phyloP scores from a whole-genome alignment of 2,329 filamentous ascomycete genomes.

The Polytolypa hystricis region DNA sequence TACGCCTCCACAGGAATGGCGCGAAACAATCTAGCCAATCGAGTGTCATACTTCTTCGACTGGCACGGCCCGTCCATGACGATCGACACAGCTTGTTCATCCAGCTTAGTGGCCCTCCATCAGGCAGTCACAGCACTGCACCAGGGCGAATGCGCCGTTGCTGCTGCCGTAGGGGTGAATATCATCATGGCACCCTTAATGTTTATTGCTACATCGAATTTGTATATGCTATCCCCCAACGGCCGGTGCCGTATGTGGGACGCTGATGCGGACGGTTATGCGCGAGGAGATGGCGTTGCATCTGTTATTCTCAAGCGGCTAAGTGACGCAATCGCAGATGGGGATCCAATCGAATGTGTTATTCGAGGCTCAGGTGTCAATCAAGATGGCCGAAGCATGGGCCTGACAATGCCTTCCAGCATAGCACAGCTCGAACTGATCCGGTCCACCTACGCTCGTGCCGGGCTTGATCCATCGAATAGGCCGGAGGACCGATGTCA shows the following conservation, averaged over 20 bases:
- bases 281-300: conserved; percentile 51
- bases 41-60: conserved; percentile 28
- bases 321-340: conserved; percentile 40
- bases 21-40: conserved; percentile 19
- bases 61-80: conserved; percentile 31
- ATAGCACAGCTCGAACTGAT: conserved; percentile 29
- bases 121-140: conserved; percentile 22
- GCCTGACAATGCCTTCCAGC: conserved; percentile 19
- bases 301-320: conserved; percentile 50
- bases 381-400: conserved; percentile 24
- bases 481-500: conserved; percentile 18
- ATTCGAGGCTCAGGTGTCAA: conserved; percentile 27
- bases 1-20: conserved; percentile 17
- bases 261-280: conserved; percentile 51
- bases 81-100: conserved; percentile 38
- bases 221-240: conserved; percentile 11
- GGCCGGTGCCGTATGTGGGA: conserved; percentile 26
- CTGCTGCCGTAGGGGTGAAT: conserved; percentile 16
- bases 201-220: conserved; percentile 4
- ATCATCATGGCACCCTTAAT: conserved; percentile 6
- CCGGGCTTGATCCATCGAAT: conserved; percentile 29
- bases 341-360: conserved; percentile 38
- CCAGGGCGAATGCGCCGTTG: conserved; percentile 18
- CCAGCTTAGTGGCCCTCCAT: conserved; percentile 27
- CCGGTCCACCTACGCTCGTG: conserved; percentile 32